Conservation (phyloP, 2,329 filamentous ascomycete genomes). For the Raffaelea arxii region DNA sequence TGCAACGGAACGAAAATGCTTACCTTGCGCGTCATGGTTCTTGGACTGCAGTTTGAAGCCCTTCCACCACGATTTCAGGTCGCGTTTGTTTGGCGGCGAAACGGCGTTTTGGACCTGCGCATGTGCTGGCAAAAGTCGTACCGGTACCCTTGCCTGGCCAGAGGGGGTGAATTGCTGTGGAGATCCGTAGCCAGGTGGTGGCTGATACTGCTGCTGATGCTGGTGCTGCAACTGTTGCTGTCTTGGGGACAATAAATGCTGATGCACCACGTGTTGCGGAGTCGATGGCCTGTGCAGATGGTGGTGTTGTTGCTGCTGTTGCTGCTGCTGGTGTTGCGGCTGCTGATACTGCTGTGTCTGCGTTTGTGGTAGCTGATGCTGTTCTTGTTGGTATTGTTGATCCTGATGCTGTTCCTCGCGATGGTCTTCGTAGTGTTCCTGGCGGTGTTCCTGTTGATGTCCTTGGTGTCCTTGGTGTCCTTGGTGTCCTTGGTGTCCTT, state of each 20-base stretch:
- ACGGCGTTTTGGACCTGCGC: slow-evolving; percentile 33
- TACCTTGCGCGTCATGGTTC: slow-evolving; percentile 34
- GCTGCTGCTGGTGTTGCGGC: slow-evolving; percentile 1
- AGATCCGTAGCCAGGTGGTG: not conserved
- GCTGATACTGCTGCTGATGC: not conserved
- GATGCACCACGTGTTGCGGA: not conserved
- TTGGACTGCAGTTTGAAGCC: slow-evolving; percentile 68
- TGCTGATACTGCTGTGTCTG: slow-evolving; percentile 1
- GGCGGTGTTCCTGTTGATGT: too few relatives aligned
- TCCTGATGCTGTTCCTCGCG: too few relatives aligned
- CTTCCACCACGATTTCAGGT: slow-evolving; percentile 96
- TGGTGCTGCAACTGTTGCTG: slow-evolving; percentile 1
- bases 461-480: too few relatives aligned
- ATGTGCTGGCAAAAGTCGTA: slow-evolving; percentile 6
- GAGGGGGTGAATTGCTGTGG: slow-evolving; percentile 8
- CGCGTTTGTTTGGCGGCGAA: slow-evolving; percentile 75
- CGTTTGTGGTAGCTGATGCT: not conserved
- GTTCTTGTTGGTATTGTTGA: not conserved
- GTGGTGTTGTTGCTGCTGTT: not conserved
- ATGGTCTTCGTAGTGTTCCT: too few relatives aligned
- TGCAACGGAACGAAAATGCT: not conserved
- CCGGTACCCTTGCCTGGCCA: too few relatives aligned
- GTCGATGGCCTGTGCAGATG: not conserved
- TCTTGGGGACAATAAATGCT: slow-evolving; percentile 8
- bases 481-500: too few relatives aligned